Evolutionary conservation across 1,139 yeast species (phyloP), one percentile per base, ranked within the genome.

Genomic region (Blastobotrys proliferans): DNA sequence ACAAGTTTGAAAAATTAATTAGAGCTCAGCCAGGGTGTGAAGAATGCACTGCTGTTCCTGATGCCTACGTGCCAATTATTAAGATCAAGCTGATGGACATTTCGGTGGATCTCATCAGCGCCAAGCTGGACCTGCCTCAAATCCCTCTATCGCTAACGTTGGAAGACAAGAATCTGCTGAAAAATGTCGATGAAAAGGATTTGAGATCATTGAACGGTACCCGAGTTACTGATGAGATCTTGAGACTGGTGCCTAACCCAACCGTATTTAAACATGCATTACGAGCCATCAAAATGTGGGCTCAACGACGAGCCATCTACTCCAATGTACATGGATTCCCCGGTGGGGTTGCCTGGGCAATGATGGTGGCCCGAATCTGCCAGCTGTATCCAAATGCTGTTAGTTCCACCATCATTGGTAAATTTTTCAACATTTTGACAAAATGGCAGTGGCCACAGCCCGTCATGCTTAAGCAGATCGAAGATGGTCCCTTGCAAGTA

Each of bases 271-370:
- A 88, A 58, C 92, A 88, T 56, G 96, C 97, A 1, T 69, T 92
- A 46, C 70, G 99, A 50, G 92, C 95, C 19, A 84, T 92, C 46
- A 92, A 92, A 62, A 71, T 92, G 60, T 92, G 99, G 98, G 98
- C 99, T 0, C 94, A 88, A 60, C 78, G 88, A 55, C 74, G 97
- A 45, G 98, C 97, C 0, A 77, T 92, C 14, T 92, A 92, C 63
- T 97, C 86, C 4, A 92, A 92, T 59, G 83, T 92, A 38, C 87
- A 83, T 73, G 98, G 98, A 0, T 92, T 92, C 64, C 98, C 98
- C 0, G 99, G 99, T 55, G 99, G 99, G 63, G 98, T 92, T 27
- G 98, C 98, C 0, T 92, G 98, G 98, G 99, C 98, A 1, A 92
- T 92, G 97, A 66, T 92, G 37, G 97, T 88, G 6, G 98, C 98